Percentiles rank a stretch among this genome's conserved stretches.
Conservation (phyloP, 768 basidiomycete genomes). For the Suillus luteus region DNA sequence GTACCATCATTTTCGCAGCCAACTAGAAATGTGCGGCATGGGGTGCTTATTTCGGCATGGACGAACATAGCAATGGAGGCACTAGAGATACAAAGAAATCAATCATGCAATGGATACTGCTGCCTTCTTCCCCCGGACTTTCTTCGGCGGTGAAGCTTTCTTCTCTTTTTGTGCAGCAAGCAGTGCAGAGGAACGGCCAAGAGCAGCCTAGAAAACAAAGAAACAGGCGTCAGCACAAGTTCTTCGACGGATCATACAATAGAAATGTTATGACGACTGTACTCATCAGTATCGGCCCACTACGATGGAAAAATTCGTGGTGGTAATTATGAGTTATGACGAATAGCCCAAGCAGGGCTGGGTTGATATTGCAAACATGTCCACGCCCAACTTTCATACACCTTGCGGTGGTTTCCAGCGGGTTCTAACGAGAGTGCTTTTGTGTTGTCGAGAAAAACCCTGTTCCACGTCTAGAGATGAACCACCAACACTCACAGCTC, state of each 20-base stretch:
- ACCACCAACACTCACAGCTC: slow-evolving; percentile 56
- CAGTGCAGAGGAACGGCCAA: slow-evolving; percentile 78
- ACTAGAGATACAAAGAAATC: slow-evolving; percentile 28
- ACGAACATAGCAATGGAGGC: slow-evolving; percentile 22
- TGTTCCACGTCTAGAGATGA: not conserved
- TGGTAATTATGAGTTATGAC: slow-evolving; percentile 22
- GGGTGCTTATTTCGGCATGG: slow-evolving; percentile 23
- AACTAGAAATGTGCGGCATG: slow-evolving; percentile 14
- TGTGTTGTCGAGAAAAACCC: slow-evolving; percentile 8
- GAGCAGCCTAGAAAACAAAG: slow-evolving; percentile 54
- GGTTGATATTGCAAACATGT: slow-evolving; percentile 83
- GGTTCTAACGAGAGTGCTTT: slow-evolving; percentile 91
- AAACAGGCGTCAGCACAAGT: slow-evolving; percentile 30
- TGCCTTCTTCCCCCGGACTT: slow-evolving; percentile 70
- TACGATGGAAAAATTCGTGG: slow-evolving; percentile 19
- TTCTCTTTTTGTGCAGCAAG: slow-evolving; percentile 69
- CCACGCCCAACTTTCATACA: slow-evolving; percentile 89
- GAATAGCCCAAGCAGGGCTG: slow-evolving; percentile 25
- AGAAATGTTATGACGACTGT: slow-evolving; percentile 18
- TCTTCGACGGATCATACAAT: slow-evolving; percentile 46
- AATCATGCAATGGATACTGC: slow-evolving; percentile 20
- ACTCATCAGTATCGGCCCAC: slow-evolving; percentile 35
- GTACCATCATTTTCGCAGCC: not conserved
- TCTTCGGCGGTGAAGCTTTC: slow-evolving; percentile 67
- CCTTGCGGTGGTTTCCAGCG: slow-evolving; percentile 66